These are phyloP conservation scores for Zoysia pacifica DNA, from an alignment of 176 grass and related monocot genomes.

Conservation along the genomic window DNA sequence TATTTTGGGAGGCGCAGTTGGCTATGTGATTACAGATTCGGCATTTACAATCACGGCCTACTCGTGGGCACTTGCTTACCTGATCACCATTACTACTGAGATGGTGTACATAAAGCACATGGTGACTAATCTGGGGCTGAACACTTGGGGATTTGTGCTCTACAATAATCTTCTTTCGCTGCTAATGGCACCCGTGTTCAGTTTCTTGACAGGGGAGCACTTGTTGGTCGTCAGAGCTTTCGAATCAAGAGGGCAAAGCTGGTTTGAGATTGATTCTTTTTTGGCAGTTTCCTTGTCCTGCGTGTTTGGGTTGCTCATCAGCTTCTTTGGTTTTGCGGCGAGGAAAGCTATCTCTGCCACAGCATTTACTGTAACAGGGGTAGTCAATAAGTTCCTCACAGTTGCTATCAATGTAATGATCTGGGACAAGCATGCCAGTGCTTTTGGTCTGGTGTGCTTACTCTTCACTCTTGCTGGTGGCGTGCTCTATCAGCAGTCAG, in stretches of 20 bases:
- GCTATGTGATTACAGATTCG: conserved; percentile 69
- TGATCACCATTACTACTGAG: conserved; percentile 69
- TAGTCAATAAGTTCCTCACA: conserved; percentile 79
- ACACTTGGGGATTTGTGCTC: conserved; percentile 74
- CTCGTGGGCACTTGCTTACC: conserved; percentile 66
- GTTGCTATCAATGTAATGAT: conserved; percentile 82
- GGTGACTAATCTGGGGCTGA: conserved; percentile 69
- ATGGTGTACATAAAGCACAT: conserved; percentile 87
- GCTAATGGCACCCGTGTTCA: conserved; percentile 56
- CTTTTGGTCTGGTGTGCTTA: conserved; percentile 61
- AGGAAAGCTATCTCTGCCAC: conserved; percentile 74
- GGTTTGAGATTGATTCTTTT: conserved; percentile 62
- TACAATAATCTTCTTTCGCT: conserved; percentile 75
- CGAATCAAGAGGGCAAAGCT: conserved; percentile 52
- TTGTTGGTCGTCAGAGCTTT: conserved; percentile 51
- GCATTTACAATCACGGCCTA: conserved; percentile 66
- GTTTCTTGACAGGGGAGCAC: conserved; percentile 69
- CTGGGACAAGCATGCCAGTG: conserved; percentile 72
- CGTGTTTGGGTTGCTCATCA: conserved; percentile 76
- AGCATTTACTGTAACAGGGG: conserved; percentile 70
- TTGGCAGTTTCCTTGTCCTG: conserved; percentile 61
- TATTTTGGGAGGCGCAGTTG: conserved; percentile 62
- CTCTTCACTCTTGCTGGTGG: conserved; percentile 67
- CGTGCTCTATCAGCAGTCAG: conserved; percentile 73
- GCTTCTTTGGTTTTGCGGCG: conserved; percentile 78